Evolutionary conservation across 495 filamentous ascomycete genomes (phyloP).

Genomic region (Aspergillus cristatus): DNA sequence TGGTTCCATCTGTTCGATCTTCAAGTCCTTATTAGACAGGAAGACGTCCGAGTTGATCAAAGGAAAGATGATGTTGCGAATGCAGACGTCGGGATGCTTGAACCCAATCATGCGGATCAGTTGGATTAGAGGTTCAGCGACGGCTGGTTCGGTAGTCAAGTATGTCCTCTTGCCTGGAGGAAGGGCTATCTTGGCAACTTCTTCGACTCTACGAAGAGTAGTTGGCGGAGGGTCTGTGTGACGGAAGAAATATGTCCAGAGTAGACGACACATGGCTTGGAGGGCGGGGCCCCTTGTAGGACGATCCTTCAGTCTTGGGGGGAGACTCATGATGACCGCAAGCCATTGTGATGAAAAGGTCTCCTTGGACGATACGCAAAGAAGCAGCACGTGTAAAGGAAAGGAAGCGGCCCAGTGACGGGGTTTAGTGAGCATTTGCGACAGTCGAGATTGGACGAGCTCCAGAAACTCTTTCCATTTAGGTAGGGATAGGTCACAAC

Average conservation of each 20-base stretch:
- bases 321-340: constrained; percentile 63
- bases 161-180: constrained; percentile 68
- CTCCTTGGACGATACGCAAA: constrained; percentile 82
- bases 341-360: constrained; percentile 79
- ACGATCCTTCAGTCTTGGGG: constrained; percentile 74
- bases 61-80: constrained; percentile 85
- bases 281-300: constrained; percentile 69
- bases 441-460: constrained; percentile 61
- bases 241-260: constrained; percentile 94
- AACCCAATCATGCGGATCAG: constrained; percentile 92
- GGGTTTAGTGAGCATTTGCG: constrained; percentile 79
- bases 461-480: constrained; percentile 82
- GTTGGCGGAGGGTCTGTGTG: constrained; percentile 59
- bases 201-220: constrained; percentile 73
- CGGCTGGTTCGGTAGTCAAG: constrained; percentile 66
- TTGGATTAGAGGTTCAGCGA: constrained; percentile 83
- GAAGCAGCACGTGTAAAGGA: constrained; percentile 70
- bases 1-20: constrained; percentile 87
- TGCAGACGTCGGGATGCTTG: constrained; percentile 87
- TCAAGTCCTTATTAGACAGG: constrained; percentile 62
- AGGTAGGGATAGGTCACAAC: constrained; percentile 60
- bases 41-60: constrained; percentile 89
- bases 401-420: constrained; percentile 85
- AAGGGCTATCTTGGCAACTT: constrained; percentile 72
- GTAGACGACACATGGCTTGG: constrained; percentile 80